These are phyloP conservation scores for Cercospora nicotianae DNA, from an alignment of 2,329 filamentous ascomycete species.

Conservation along the genomic window DNA sequence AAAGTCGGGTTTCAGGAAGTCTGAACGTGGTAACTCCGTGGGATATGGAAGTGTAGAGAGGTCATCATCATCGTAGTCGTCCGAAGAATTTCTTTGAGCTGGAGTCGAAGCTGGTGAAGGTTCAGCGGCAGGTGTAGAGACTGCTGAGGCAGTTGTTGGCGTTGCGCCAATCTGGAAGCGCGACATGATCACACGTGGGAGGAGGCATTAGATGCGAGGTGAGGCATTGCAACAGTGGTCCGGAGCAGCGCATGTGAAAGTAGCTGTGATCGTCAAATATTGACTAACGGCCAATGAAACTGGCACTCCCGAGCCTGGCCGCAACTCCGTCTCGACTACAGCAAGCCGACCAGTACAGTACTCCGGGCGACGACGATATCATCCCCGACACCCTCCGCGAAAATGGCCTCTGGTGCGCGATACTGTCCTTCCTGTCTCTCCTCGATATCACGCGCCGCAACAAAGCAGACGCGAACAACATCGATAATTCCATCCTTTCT, in stretches of 20 bases:
- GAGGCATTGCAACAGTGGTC: background rate
- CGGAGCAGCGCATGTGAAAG: conserved; percentile 4
- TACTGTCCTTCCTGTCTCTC: conserved; percentile 36
- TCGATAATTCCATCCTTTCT: conserved; percentile 25
- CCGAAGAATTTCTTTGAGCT: conserved; percentile 48
- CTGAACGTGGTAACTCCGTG: conserved; percentile 73
- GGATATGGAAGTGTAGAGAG: conserved; percentile 78
- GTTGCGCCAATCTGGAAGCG: conserved; percentile 48
- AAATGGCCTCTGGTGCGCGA: conserved; percentile 28
- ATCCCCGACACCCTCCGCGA: background rate
- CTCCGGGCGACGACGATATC: background rate
- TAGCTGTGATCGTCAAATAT: background rate
- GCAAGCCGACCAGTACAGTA: background rate
- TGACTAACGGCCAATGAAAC: background rate
- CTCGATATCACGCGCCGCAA: conserved; percentile 18
- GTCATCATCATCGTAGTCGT: conserved; percentile 58
- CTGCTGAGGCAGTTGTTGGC: conserved; percentile 25
- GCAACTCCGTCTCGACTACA: conserved; percentile 10
- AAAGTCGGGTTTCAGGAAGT: conserved; percentile 78
- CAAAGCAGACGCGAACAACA: conserved; percentile 19
- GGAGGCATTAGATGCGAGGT: conserved; percentile 6
- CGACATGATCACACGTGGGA: conserved; percentile 43
- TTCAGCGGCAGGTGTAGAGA: conserved; percentile 45
- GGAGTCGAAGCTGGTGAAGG: conserved; percentile 9
- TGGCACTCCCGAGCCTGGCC: conserved; percentile 17